Conservation (phyloP, 371 early-diverging fungal genomes). For the Parasitella parasitica region DNA sequence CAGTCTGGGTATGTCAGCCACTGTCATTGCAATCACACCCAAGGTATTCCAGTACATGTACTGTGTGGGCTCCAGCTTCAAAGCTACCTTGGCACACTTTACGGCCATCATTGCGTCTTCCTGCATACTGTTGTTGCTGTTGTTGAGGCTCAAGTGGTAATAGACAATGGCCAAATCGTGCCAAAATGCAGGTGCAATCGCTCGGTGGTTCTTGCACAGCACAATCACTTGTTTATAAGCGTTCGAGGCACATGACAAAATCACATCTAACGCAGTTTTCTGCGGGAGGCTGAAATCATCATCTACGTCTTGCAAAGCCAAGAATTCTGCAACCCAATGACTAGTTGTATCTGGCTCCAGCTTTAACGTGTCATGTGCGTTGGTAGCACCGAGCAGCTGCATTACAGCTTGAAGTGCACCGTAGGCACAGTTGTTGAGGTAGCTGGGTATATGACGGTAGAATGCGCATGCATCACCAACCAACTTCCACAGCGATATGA, state of each 20-base stretch:
- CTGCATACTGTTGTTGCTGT: neutral
- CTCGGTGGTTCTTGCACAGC: constrained; percentile 34
- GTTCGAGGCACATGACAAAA: constrained; percentile 46
- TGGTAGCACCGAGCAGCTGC: constrained; percentile 4
- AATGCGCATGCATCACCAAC: constrained; percentile 67
- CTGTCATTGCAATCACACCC: constrained; percentile 63
- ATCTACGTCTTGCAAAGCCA: constrained; percentile 20
- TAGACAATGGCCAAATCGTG: constrained; percentile 51
- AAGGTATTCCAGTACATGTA: constrained; percentile 74
- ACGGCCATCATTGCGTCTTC: constrained; percentile 38
- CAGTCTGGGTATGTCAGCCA: constrained; percentile 47
- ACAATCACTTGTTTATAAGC: constrained; percentile 57
- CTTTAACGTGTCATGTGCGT: constrained; percentile 42
- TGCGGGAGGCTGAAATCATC: constrained; percentile 32
- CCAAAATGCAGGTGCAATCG: constrained; percentile 44
- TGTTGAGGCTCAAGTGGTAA: constrained; percentile 28
- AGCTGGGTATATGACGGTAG: constrained; percentile 50
- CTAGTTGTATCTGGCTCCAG: constrained; percentile 33
- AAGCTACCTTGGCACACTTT: constrained; percentile 60
- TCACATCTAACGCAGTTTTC: constrained; percentile 35
- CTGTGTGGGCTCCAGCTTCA: constrained; percentile 63
- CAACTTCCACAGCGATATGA: constrained; percentile 68
- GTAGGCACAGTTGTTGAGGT: constrained; percentile 47
- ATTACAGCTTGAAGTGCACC: constrained; percentile 34
- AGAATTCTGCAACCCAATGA: constrained; percentile 33